Evolutionary conservation across 768 basidiomycete species (phyloP).

Genomic region (Kwoniella mangroviensis): DNA sequence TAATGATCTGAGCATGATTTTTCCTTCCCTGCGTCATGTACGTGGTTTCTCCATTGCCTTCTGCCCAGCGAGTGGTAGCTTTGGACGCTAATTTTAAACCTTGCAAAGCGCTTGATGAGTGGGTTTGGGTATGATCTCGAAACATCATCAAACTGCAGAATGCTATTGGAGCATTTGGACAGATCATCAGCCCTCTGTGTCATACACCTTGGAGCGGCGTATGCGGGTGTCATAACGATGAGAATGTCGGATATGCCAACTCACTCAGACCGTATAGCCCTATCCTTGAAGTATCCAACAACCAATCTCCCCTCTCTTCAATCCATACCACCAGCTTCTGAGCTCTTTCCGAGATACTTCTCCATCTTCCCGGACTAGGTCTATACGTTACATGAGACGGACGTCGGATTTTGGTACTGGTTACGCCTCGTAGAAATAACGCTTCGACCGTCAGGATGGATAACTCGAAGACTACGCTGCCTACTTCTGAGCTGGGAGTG

Average conservation of each 20-base stretch:
- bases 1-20: conserved; percentile 6
- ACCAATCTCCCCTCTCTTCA: conserved; percentile 3
- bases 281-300: conserved; percentile 6
- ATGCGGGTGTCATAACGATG: neutral
- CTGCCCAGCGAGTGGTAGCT: conserved; percentile 2
- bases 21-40: neutral
- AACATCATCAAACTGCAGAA: conserved; percentile 12
- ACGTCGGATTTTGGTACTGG: conserved; percentile 5
- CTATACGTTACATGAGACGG: conserved; percentile 4
- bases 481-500: neutral
- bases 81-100: neutral
- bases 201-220: too few relatives aligned
- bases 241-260: neutral
- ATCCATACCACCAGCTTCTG: conserved; percentile 1
- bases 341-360: neutral
- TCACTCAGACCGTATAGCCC: conserved; percentile 5
- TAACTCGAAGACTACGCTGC: conserved; percentile 8
- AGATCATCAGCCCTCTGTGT: neutral
- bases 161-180: neutral
- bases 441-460: conserved; percentile 2
- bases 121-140: conserved; percentile 5
- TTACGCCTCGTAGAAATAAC: neutral
- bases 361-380: conserved; percentile 6
- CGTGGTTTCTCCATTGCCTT: neutral
- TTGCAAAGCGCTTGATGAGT: neutral